A percentile compares a stretch with the other conserved stretches of the same genome.
phyloP scores from a whole-genome alignment of 371 early-diverging fungal genomes.

The Dinochytrium kinnereticum region DNA sequence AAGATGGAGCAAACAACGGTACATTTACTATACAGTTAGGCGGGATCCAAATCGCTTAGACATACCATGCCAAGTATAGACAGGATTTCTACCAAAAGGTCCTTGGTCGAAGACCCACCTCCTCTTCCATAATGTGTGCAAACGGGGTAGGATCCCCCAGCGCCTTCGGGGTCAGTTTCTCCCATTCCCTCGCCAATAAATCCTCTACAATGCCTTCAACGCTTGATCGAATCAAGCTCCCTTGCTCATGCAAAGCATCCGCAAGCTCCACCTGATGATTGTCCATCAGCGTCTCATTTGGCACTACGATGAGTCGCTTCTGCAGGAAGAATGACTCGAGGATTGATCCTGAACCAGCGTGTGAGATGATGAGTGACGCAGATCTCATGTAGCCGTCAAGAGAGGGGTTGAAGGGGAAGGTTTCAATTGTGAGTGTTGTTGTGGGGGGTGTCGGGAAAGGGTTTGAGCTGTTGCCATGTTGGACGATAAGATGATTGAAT shows the following conservation, averaged over 20 bases:
- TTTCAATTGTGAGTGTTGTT: slow-evolving; percentile 38
- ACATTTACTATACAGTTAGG: no score
- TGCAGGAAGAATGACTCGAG: slow-evolving; percentile 72
- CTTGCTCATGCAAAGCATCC: slow-evolving; percentile 60
- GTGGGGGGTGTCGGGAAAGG: not conserved
- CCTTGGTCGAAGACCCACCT: slow-evolving; percentile 15
- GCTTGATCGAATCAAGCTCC: slow-evolving; percentile 50
- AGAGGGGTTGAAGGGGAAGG: slow-evolving; percentile 68
- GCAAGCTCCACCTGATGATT: slow-evolving; percentile 91
- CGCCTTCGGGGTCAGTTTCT: not conserved
- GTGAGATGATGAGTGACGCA: slow-evolving; percentile 72
- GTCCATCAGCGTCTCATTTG: slow-evolving; percentile 77
- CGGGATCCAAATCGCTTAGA: not conserved
- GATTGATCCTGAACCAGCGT: slow-evolving; percentile 77
- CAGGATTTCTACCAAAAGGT: slow-evolving; percentile 1
- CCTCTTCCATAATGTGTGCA: not conserved
- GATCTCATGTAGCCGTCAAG: slow-evolving; percentile 59
- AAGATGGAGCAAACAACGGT: not conserved
- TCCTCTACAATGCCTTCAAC: slow-evolving; percentile 5
- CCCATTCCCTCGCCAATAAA: not conserved
- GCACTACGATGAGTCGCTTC: slow-evolving; percentile 75
- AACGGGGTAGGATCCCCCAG: not conserved
- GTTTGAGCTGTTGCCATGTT: slow-evolving; percentile 66
- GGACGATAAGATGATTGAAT: slow-evolving; percentile 65
- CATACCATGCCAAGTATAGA: not conserved